Base-by-base conservation (phyloP, 371 early-diverging fungal genomes). In the Actinomucor elegans region DNA sequence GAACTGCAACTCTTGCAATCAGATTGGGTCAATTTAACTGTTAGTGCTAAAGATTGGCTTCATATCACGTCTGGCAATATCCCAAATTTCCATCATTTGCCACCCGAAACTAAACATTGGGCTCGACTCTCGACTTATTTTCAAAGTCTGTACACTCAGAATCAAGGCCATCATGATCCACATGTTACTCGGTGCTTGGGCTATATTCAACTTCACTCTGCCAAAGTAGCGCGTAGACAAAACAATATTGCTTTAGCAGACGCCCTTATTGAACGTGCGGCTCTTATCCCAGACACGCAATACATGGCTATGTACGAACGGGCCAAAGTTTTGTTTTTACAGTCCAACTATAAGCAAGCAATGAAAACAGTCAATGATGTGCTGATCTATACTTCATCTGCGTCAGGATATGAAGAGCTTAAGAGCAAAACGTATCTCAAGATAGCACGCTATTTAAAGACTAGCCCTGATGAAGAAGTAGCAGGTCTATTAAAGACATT, bases 181-280 rank as follows among this genome's bases (percentile, higher is more conserved):
- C 21, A 31, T 18, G 48, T 47, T 11, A n/a, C 32, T 11, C 41
- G 52, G 6, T 37, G 29, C 5, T 20, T 33, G 31, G 52, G 55
- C 2, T 45, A 31, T 24, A 48, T 50, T 18, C 37, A 52, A 23
- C 28, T 75, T 3, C 60, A 60, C 33, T 55, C 67, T 34, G 61
- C 72, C 2, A 69, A 61, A 33, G 55, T 66, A 1, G 69, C 76
- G 12, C 65, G 66, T 2, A 56, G 59, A 28, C 64, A 67, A 49
- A 53, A 50, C 15, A 71, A 71, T 26, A 62, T 59, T 1, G 3
- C 8, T 4, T 49, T 59, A 15, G 72, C 72, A 0, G 45, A 56
- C 5, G 27, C 24, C 10, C 53, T 69, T 34, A 43, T 67, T 7
- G 46, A 55, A 7, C 47, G 48, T 26, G 49, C 61, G 14, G 24